A percentile compares a stretch with the other conserved stretches of the same genome.
Evolutionary conservation across 768 basidiomycete species (phyloP).

Genomic region (Tulasnella sp.): DNA sequence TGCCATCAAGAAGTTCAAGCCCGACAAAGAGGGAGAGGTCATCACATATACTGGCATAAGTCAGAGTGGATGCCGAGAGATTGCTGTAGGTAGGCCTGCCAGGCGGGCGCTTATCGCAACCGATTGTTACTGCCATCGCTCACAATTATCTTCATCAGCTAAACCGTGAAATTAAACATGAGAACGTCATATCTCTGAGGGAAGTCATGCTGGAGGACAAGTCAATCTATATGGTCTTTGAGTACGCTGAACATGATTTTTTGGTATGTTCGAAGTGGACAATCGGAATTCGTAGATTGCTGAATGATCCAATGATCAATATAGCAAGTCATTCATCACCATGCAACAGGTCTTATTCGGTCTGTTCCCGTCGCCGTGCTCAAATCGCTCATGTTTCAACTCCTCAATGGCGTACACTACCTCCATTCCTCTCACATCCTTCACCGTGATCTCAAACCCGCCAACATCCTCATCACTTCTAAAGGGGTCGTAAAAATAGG

Average conservation of each 20-base stretch:
- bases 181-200: conserved; percentile 81
- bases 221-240: conserved; percentile 98
- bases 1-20: conserved; percentile 99
- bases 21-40: conserved; percentile 97
- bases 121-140: neutral
- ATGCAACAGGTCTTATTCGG: conserved; percentile 78
- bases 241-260: conserved; percentile 98
- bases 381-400: conserved; percentile 89
- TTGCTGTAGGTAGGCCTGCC: conserved; percentile 52
- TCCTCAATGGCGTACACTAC: conserved; percentile 87
- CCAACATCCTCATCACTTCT: conserved; percentile 93
- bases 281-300: neutral
- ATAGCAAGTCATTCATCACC: conserved; percentile 98
- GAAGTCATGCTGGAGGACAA: conserved; percentile 98
- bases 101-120: neutral
- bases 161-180: conserved; percentile 81
- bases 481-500: conserved; percentile 91
- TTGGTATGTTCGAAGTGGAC: conserved; percentile 44
- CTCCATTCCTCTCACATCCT: conserved; percentile 91
- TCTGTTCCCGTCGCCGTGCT: conserved; percentile 51
- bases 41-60: conserved; percentile 94
- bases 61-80: conserved; percentile 95
- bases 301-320: neutral
- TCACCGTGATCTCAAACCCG: conserved; percentile 96
- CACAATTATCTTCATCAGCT: conserved; percentile 38